phyloP scores from a whole-genome alignment of 257 asterid species.

The Solanum rostratum region DNA sequence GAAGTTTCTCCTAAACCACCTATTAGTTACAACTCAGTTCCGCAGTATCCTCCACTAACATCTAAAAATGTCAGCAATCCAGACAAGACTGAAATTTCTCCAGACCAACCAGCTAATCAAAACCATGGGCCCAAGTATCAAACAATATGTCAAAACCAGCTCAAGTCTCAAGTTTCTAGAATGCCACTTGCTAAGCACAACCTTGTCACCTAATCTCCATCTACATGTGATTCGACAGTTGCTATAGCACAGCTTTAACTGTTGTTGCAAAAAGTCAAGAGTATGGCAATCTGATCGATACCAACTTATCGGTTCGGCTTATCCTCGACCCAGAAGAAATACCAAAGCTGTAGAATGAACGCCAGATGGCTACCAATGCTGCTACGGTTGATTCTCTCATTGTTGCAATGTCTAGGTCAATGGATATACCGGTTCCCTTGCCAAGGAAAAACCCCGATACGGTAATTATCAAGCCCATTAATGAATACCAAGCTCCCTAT shows the following conservation, averaged over 20 bases:
- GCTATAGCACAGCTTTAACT: conserved; percentile 21
- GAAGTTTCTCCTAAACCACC: not conserved
- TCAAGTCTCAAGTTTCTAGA: not conserved
- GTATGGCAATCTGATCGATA: conserved; percentile 14
- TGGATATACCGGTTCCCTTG: not conserved
- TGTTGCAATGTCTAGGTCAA: not conserved
- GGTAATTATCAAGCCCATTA: not conserved
- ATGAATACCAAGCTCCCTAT: not conserved
- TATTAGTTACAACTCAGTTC: not conserved
- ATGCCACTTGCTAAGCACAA: not conserved
- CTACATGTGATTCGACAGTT: not conserved
- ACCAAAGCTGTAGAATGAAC: conserved; percentile 14
- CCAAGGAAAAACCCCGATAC: not conserved
- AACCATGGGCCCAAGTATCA: not conserved
- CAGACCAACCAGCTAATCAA: not conserved
- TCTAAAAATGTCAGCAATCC: not conserved
- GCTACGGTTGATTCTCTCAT: not conserved
- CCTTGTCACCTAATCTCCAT: not conserved
- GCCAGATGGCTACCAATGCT: not conserved
- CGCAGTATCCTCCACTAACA: not conserved
- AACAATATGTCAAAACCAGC: not conserved
- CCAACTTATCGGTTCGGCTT: conserved; percentile 14
- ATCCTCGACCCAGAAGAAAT: conserved; percentile 29
- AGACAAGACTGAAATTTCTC: not conserved
- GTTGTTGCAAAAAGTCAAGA: conserved; percentile 15